phyloP scores from a whole-genome alignment of 352 stramenopile genomes.

The Globisporangium cederbergense region DNA sequence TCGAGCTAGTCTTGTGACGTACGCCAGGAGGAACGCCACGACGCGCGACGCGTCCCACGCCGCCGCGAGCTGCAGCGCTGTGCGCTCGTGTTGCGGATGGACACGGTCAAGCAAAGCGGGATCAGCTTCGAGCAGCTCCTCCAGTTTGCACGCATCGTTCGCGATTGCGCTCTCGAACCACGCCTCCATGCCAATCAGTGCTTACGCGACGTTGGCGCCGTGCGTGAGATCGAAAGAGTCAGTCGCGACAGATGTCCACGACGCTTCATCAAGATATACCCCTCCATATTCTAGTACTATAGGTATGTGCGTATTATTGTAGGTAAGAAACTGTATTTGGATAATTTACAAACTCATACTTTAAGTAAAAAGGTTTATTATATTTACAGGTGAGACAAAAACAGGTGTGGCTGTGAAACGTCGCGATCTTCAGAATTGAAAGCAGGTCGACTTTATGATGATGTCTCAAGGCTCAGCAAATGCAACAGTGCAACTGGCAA shows the following conservation, averaged over 20 bases:
- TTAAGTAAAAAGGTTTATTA: background rate
- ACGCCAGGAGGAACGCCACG: conserved; percentile 13
- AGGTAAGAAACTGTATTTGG: background rate
- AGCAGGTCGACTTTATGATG: background rate
- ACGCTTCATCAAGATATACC: background rate
- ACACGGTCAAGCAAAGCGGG: conserved; percentile 3
- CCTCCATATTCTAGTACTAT: background rate
- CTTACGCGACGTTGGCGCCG: background rate
- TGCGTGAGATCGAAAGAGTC: background rate
- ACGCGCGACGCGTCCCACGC: conserved; percentile 14
- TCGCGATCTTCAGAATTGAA: background rate
- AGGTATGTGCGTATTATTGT: background rate
- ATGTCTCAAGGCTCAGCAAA: background rate
- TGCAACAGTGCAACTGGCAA: background rate
- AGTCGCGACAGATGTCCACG: background rate
- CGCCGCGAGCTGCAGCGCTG: conserved; percentile 19
- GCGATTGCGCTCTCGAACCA: background rate
- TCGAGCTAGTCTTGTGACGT: background rate
- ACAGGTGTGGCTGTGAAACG: background rate
- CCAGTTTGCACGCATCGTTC: background rate
- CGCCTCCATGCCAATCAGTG: background rate
- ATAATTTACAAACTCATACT: no score
- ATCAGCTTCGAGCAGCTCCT: background rate
- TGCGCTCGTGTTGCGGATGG: conserved; percentile 10
- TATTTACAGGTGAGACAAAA: background rate